Conservation (phyloP, 441 rosid species). For the Aquilaria agallochum region DNA sequence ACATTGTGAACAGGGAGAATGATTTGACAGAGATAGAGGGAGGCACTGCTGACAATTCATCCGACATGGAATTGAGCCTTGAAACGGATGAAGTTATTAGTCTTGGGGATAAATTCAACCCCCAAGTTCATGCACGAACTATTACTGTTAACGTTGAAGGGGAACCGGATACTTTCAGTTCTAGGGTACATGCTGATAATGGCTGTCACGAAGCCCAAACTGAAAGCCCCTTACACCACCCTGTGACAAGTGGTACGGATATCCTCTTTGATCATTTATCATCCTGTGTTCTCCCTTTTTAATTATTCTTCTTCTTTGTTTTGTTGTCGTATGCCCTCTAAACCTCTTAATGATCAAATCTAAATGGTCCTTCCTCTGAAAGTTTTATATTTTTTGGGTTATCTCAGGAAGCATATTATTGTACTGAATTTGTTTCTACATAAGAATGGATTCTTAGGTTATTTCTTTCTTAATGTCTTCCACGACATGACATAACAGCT, state of each 20-base stretch:
- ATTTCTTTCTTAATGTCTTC: conserved; percentile 25
- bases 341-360: not conserved
- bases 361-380: conserved; percentile 7
- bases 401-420: too few species aligned
- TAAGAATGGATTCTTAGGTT: too few species aligned
- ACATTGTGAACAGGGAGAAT: conserved; percentile 30
- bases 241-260: conserved; percentile 39
- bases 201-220: conserved; percentile 27
- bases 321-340: conserved; percentile 1
- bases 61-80: conserved; percentile 31
- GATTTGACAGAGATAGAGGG: conserved; percentile 32
- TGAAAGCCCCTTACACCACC: conserved; percentile 23
- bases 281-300: conserved; percentile 9
- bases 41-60: conserved; percentile 35
- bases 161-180: conserved; percentile 26
- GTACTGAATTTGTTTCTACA: too few species aligned
- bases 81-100: conserved; percentile 29
- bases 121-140: conserved; percentile 10
- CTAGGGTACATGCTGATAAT: conserved; percentile 22
- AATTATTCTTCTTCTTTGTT: conserved; percentile 2
- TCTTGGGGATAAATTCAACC: conserved; percentile 31
- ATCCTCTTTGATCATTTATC: conserved; percentile 40
- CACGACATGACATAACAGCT: conserved; percentile 52
- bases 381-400: not conserved
- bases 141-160: conserved; percentile 3